phyloP scores from a whole-genome alignment of 1,139 yeast species.

The Candida anutae region DNA sequence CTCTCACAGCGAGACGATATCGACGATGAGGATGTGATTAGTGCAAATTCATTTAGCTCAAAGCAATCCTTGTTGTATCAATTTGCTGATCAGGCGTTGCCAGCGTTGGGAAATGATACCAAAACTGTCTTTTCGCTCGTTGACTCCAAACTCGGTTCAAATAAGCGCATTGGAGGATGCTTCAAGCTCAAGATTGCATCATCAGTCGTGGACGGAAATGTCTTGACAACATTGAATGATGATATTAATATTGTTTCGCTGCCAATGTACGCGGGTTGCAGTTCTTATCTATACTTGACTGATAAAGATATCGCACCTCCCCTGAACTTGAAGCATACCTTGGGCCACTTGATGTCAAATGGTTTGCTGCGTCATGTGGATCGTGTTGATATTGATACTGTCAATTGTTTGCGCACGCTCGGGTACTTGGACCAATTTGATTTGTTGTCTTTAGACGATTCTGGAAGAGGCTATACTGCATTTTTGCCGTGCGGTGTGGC shows the following conservation, averaged over 20 bases:
- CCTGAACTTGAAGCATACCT: constrained; percentile 24
- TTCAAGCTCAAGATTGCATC: constrained; percentile 37
- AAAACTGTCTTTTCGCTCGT: constrained; percentile 9
- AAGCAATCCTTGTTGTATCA: constrained; percentile 53
- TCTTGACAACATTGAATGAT: constrained; percentile 26
- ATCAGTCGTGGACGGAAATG: constrained; percentile 33
- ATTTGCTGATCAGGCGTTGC: constrained; percentile 39
- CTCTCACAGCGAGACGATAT: constrained; percentile 33
- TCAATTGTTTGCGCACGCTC: constrained; percentile 30
- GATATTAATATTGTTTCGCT: constrained; percentile 36
- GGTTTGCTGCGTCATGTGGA: constrained; percentile 26
- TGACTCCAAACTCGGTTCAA: constrained; percentile 26
- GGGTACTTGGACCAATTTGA: constrained; percentile 23
- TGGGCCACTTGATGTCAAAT: constrained; percentile 32
- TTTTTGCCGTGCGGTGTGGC: constrained; percentile 65
- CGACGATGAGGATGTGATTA: constrained; percentile 15
- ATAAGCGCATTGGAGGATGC: constrained; percentile 34
- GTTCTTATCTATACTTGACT: constrained; percentile 56
- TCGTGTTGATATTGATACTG: constrained; percentile 25
- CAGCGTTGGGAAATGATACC: not conserved
- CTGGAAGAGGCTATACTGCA: constrained; percentile 59
- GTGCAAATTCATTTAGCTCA: constrained; percentile 17
- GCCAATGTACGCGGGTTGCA: constrained; percentile 33
- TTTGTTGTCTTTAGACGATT: constrained; percentile 36
- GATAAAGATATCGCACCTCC: constrained; percentile 46